phyloP scores from a whole-genome alignment of 768 basidiomycete species.

The Suillus paluster region DNA sequence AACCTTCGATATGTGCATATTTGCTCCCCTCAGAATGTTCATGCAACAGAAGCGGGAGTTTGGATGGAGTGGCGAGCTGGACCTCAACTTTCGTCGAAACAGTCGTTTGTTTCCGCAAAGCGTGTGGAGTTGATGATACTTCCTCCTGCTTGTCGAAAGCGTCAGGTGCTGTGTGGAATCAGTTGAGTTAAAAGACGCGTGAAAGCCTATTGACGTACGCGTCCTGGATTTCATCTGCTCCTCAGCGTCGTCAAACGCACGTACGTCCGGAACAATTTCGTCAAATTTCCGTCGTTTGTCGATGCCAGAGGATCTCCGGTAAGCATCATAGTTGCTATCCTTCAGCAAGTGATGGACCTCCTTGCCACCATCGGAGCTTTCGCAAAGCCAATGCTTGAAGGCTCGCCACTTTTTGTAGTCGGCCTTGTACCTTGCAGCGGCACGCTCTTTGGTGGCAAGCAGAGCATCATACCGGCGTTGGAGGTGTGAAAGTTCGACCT shows the following conservation, averaged over 20 bases:
- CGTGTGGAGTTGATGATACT: background rate
- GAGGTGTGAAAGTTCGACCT: slow-evolving; percentile 40
- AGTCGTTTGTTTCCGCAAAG: background rate
- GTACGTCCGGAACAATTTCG: slow-evolving; percentile 20
- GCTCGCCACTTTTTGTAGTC: slow-evolving; percentile 59
- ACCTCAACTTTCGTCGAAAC: background rate
- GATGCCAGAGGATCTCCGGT: slow-evolving; percentile 24
- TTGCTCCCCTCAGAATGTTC: background rate
- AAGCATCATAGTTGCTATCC: slow-evolving; percentile 32
- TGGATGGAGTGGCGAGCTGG: no score
- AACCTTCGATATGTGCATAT: background rate
- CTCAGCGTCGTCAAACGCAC: slow-evolving; percentile 10
- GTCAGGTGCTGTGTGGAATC: background rate
- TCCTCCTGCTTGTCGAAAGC: background rate
- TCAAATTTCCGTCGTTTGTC: slow-evolving; percentile 34
- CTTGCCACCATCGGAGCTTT: slow-evolving; percentile 35
- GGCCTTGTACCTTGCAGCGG: slow-evolving; percentile 48
- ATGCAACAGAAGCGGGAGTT: background rate
- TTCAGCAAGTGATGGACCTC: slow-evolving; percentile 32
- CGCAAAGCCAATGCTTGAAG: slow-evolving; percentile 49
- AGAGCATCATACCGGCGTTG: slow-evolving; percentile 51
- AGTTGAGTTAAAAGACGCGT: background rate
- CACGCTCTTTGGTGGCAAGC: slow-evolving; percentile 45
- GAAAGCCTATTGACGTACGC: background rate
- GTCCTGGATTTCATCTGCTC: background rate